These are phyloP conservation scores for Arthrobotrys conoides DNA, from an alignment of 2,329 filamentous ascomycete genomes.

Conservation along the genomic window DNA sequence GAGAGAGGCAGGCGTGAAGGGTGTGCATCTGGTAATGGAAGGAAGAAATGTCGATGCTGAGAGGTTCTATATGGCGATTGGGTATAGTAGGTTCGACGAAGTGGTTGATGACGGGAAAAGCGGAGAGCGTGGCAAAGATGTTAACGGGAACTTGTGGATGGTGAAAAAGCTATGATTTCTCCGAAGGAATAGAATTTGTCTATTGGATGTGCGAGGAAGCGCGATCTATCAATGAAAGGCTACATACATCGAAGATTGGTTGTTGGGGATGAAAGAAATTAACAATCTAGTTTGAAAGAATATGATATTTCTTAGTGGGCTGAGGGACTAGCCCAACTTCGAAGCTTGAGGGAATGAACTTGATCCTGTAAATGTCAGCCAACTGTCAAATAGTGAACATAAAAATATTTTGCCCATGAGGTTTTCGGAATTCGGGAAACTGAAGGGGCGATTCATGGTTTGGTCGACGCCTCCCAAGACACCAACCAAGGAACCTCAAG, in stretches of 20 bases:
- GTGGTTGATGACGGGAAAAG: constrained; percentile 56
- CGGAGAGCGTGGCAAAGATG: constrained; percentile 45
- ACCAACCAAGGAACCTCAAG: constrained; percentile 37
- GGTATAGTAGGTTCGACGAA: constrained; percentile 48
- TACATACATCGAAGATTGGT: neutral
- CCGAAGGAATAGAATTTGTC: neutral
- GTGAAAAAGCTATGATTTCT: constrained; percentile 53
- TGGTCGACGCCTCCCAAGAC: constrained; percentile 30
- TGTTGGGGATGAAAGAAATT: constrained; percentile 4
- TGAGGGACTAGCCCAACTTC: neutral
- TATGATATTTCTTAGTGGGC: neutral
- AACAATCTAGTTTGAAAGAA: neutral
- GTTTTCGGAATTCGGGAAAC: constrained; percentile 41
- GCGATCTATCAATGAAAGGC: neutral
- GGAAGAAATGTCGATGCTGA: constrained; percentile 64
- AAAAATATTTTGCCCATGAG: constrained; percentile 14
- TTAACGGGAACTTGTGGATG: constrained; percentile 55
- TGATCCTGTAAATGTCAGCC: neutral
- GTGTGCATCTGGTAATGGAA: constrained; percentile 67
- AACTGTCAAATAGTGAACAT: neutral
- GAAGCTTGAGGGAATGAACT: neutral
- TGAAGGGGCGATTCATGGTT: constrained; percentile 2
- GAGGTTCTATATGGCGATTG: constrained; percentile 55
- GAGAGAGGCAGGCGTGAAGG: constrained; percentile 63
- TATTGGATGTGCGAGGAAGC: neutral